Conservation (phyloP, 108 stramenopile genomes). For the Cyclostephanos tholiformis region DNA sequence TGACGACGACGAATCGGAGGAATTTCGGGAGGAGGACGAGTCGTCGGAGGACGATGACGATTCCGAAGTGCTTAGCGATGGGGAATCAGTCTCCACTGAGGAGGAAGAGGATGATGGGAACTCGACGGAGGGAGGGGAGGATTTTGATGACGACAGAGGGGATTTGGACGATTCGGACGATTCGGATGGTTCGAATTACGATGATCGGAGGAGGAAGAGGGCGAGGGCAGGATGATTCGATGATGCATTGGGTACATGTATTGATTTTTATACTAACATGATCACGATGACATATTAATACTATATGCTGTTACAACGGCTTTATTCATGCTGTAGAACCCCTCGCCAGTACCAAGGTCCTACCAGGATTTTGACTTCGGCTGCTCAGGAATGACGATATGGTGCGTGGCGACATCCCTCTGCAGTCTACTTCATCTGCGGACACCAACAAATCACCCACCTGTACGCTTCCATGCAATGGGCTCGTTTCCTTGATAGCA, state of each 20-base stretch:
- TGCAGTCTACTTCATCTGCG: constrained; percentile 85
- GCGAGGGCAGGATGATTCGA: background rate
- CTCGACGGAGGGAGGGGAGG: background rate
- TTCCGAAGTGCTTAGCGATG: background rate
- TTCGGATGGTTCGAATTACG: background rate
- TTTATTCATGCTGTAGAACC: background rate
- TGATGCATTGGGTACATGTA: no score
- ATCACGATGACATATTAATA: no score
- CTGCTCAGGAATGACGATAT: constrained; percentile 76
- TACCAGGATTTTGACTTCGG: constrained; percentile 41
- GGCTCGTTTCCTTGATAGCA: constrained; percentile 81
- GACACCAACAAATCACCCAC: constrained; percentile 82
- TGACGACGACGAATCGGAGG: background rate
- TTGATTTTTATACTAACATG: no score
- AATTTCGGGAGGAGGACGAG: background rate
- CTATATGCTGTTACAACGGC: no score
- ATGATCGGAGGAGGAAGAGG: background rate
- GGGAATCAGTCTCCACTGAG: background rate
- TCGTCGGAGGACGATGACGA: background rate
- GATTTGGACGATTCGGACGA: background rate
- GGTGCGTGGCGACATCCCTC: constrained; percentile 73
- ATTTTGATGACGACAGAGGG: background rate
- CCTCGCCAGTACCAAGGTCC: constrained; percentile 46
- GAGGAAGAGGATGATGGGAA: background rate
- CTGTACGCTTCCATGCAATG: constrained; percentile 63